Evolutionary conservation across 768 basidiomycete species (phyloP), one percentile per base, ranked within the genome.

Genomic region (Lentinula detonsa): DNA sequence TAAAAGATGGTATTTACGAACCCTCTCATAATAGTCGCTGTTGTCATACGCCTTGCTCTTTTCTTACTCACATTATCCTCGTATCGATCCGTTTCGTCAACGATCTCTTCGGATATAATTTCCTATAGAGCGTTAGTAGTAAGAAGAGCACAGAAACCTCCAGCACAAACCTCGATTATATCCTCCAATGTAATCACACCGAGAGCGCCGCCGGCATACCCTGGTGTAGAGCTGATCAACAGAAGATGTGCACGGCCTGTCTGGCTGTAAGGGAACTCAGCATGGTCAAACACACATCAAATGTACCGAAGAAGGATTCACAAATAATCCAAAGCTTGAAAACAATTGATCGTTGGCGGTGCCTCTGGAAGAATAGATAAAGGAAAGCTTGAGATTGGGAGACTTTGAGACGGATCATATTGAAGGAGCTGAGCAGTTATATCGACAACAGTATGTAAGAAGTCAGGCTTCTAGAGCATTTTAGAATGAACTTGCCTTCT

Each of bases 271-370:
- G 56, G 4, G 13, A 39, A 39, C 2, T 18, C 7, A 18, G 31
- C 51, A 33, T 42, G 48, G 15, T 52, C 39, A 23, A 43, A 23
- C 21, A 28, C 21, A n/a, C 28, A 49, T 48, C 21, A 21, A 33
- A 28, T 8, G 21, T 48, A 37, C n/a, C 60, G 10, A 8, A 37
- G 13, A 11, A 18, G 49, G 15, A 67, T 83, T 40, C 67, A 91
- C 90, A 92, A 95, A 70, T 95, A 96, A 70, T 97, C 94, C 49
- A 98, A 74, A 0, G 94, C 94, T 70, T 98, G 93, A 77, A 97
- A 93, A 67, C 91, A 97, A 67, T 93, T 95, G 70, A 97, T 95
- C 9, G 83, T 81, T 0, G 93, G 93, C 45, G 78, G 78, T 4
- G 95, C 95, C 73, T 98, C 96, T 0, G 96, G 96, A 13, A 98